Base-by-base conservation (phyloP, 257 asterid species). In the Coffea canephora region DNA sequence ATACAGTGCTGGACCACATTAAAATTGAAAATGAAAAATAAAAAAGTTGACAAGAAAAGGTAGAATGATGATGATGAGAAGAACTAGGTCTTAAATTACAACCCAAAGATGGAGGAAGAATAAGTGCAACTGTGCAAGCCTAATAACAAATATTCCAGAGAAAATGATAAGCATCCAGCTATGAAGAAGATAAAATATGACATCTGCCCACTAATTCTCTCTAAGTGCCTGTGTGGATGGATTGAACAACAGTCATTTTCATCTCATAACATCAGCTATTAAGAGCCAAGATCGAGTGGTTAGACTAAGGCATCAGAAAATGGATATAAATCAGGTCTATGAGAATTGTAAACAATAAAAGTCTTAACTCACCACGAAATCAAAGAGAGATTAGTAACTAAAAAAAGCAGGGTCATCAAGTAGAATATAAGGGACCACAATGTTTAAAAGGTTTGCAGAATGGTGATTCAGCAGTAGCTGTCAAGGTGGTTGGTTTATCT, bases 281-380 rank as follows among this genome's bases (percentile, higher is more conserved):
- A 14, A 75, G 10, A 61, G 3, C 43, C 13, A 31, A 39, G n/a
- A 75, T 49, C 18, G 11, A 5, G 48, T 16, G 39, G 68, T 36
- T 9, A 34, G 69, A 74, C 49, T 25, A 74, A 74, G 52, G 27
- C 78, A 25, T 36, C 67, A 34, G n/a, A 74, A 36, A 43, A 74
- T 31, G 59, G n/a, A 18, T 5, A 41, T n/a, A 1, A 61, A 36
- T 36, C 12, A 15, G 48, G 19, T 25, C 48, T 13, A 36, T 34
- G 72, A 36, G n/a, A 68, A 34, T n/a, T 68, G 11, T 15, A 43
- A 25, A 18, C 5, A 64, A 36, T 55, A 19, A n/a, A 74, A 13
- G 52, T 55, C 41, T 54, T 59, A 41, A 27, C 7, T 43, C 55
- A 36, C n/a, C 61, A 75, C 52, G 70, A 36, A 12, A 54, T 54